Conservation (phyloP, 2,329 filamentous ascomycete species). For the Thyridium curvatum region DNA sequence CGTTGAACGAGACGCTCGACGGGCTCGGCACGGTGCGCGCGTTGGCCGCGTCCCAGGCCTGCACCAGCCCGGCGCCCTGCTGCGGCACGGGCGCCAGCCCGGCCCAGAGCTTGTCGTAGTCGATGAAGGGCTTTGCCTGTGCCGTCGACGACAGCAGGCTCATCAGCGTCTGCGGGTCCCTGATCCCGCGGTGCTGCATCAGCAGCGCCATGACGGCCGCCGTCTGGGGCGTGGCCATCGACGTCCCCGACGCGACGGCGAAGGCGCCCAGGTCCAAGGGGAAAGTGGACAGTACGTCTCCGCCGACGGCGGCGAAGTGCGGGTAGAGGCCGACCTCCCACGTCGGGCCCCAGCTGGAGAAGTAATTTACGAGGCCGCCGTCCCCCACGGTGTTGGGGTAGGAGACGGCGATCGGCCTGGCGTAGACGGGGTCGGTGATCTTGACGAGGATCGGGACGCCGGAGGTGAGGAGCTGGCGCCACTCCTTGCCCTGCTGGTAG, state of each 20-base stretch:
- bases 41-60: constrained; percentile 32
- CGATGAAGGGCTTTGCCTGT: neutral
- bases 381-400: neutral
- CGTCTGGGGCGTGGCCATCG: constrained; percentile 1
- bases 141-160: neutral
- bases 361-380: neutral
- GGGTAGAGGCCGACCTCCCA: constrained; percentile 8
- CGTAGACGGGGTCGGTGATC: constrained; percentile 23
- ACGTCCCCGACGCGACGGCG: constrained; percentile 1
- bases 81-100: constrained; percentile 25
- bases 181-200: neutral
- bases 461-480: constrained; percentile 30
- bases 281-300: neutral
- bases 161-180: neutral
- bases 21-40: constrained; percentile 27
- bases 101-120: neutral
- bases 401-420: constrained; percentile 18
- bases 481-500: constrained; percentile 1
- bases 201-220: constrained; percentile 1
- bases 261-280: constrained; percentile 1
- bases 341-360: neutral
- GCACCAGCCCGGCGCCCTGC: constrained; percentile 34
- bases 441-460: constrained; percentile 24
- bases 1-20: constrained; percentile 38
- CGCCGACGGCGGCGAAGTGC: neutral